Conservation (phyloP, 805 yeast genomes). For the Dipodascus geniculatus region DNA sequence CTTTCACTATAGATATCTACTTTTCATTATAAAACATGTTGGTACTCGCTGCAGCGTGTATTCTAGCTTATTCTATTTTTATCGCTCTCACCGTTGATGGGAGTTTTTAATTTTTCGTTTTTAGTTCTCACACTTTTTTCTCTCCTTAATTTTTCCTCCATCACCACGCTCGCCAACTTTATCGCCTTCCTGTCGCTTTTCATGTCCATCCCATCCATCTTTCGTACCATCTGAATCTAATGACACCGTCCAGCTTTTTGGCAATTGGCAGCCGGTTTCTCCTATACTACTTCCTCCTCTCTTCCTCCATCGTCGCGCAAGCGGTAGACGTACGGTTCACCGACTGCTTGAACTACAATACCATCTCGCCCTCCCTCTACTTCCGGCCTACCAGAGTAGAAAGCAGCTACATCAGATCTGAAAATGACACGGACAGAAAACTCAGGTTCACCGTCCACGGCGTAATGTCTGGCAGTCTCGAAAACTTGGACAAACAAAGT, state of each 20-base stretch:
- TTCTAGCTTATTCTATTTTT: neutral
- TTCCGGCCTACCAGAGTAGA: conserved; percentile 5
- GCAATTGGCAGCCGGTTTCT: conserved; percentile 1
- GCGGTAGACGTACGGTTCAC: conserved; percentile 4
- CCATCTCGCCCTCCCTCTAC: neutral
- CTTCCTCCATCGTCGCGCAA: neutral
- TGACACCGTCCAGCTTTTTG: neutral
- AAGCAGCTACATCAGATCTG: neutral
- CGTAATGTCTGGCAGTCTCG: neutral
- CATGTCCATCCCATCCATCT: neutral
- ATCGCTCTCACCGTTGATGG: neutral
- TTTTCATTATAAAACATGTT: no score
- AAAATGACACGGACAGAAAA: neutral
- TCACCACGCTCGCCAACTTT: neutral
- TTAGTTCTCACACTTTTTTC: neutral
- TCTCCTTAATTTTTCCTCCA: neutral
- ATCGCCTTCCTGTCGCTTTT: neutral
- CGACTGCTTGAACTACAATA: conserved; percentile 3
- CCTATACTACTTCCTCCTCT: neutral
- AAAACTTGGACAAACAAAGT: neutral
- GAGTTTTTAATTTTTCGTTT: neutral
- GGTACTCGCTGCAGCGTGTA: no score
- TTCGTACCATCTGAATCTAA: neutral
- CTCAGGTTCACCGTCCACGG: neutral
- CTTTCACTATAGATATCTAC: neutral